Base-by-base conservation (phyloP, 495 filamentous ascomycete genomes). In the Penicillium robsamsonii region DNA sequence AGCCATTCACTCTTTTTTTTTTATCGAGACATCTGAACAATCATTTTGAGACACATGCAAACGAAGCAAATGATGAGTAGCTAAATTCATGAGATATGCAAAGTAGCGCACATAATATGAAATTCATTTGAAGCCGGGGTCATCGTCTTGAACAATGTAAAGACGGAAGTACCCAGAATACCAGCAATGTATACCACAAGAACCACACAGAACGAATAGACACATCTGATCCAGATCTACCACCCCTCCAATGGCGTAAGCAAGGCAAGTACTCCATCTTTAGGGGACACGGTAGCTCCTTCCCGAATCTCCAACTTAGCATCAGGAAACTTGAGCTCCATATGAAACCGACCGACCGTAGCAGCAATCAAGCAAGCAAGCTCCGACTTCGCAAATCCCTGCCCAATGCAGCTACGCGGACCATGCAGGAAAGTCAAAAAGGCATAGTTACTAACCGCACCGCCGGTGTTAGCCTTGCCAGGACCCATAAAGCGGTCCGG, bases 351-450 rank as follows among this genome's bases (percentile, higher is more conserved):
- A 13, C 90, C 90, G 18, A 93, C 83, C 72, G 85, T 79, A 4
- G 81, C 79, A 49, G 91, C 92, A 46, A 98, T 57, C 60, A 96
- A 71, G 64, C 84, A 90, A 8, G 88, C 89, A 68, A 95, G 89
- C 77, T 97, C 94, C 0, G 84, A 77, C 70, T 84, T 88, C 0
- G 92, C 88, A 72, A 98, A 98, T 2, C 78, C 78, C 69, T 83
- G 78, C 18, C 91, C 91, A 41, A 96, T 91, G 63, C 91, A 96
- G 35, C 85, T 81, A 17, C 90, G 76, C 3, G 91, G 90, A 0
- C 92, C 92, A 56, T 91, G 83, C 46, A 89, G 82, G 68, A 96
- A 96, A 0, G 91, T 92, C 61, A 96, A 81, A 53, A 91, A 90
- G 0, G 87, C 84, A 60, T 83, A 84, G 63, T 89, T 89, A 64